Base-by-base conservation (phyloP, 129 eudicot genomes). In the Dittrichia graveolens region DNA sequence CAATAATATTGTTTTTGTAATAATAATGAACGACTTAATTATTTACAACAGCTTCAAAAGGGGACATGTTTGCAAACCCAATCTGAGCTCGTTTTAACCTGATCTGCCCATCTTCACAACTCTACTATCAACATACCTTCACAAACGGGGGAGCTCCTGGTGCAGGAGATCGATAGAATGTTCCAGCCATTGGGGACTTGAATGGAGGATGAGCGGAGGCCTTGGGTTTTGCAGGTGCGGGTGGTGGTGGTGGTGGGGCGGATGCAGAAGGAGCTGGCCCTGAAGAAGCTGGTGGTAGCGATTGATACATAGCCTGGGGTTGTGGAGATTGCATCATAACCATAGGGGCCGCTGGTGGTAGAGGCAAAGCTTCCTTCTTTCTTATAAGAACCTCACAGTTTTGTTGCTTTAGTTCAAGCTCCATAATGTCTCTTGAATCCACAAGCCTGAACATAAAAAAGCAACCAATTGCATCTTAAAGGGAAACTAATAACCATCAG, bases 131-230 rank as follows among this genome's bases (percentile, higher is more conserved):
- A 10, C 43, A 43, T 61, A 89, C 98, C 98, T 89, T 89, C 37
- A 89, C 91, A 80, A 89, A 92, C 19, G 90, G 54, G 3, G 98
- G 91, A 43, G 84, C 85, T 8, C 96, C 96, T 65, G 98, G 98
- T 48, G 88, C 91, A 3, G 98, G 94, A 69, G 83, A 39, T 34
- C 98, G 93, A 39, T 92, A 92, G 65, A 92, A 89, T 40, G 87
- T 92, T 76, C 98, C 98, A 53, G 96, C 94, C 96, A 92, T 92
- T 56, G 98, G 98, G 75, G 85, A 84, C 71, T 86, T 89, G 15
- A 92, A 18, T 54, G 98, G 96, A 65, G 96, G 95, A 75, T 75
- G 89, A 14, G 95, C 60, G 37, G 98, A 86, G 31, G 31, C 31
- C 79, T 83, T 85, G 5, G 94, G 86, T 55, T 79, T 82, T 64